Evolutionary conservation across 164 flowering plant species (phyloP), one percentile per base, ranked within the genome.

Genomic region (Vitis cinerea): DNA sequence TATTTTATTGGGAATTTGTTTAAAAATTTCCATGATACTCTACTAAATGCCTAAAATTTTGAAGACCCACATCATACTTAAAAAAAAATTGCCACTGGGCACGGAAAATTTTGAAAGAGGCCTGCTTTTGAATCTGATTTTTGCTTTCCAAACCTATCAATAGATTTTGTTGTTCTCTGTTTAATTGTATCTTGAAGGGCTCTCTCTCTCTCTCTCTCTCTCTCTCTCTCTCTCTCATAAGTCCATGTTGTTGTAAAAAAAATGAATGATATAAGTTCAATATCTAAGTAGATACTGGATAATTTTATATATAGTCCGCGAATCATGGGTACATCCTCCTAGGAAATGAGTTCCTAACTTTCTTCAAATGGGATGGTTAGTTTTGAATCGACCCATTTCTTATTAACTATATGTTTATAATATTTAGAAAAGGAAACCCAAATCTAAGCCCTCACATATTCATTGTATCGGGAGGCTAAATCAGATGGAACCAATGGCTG

Each of bases 41-140:
- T 37, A 3, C 7, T 37, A 37, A 37, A 37, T 37, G 44, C 44
- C 44, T 37, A 27, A 59, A 63, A 54, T 61, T 56, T 56, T 62
- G 58, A 63, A 14, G 64, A 56, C 67, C 65, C 19, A 37, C 27
- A 50, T 19, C 59, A 19, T 59, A 9, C 19, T 54, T 63, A 3
- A 1, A 55, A 23, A 23, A 50, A 50, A 29, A 6, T 37, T 63
- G 10, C 9, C n/a, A 6, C 16, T 53, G 61, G 71, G 66, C 71
- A 71, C 69, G 2, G 61, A 72, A 72, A 60, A 37, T 66, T n/a
- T 58, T 19, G n/a, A 61, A 65, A 51, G 48, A 15, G 30, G 5
- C 17, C 8, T 8, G 53, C 14, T 11, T 59, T 14, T 61, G 64
- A 59, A 59, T 59, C 11, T 9, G 15, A 17, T 27, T 59, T 31